Evolutionary conservation across 2,329 filamentous ascomycete genomes (phyloP).

Genomic region (Fusarium chlamydosporum): DNA sequence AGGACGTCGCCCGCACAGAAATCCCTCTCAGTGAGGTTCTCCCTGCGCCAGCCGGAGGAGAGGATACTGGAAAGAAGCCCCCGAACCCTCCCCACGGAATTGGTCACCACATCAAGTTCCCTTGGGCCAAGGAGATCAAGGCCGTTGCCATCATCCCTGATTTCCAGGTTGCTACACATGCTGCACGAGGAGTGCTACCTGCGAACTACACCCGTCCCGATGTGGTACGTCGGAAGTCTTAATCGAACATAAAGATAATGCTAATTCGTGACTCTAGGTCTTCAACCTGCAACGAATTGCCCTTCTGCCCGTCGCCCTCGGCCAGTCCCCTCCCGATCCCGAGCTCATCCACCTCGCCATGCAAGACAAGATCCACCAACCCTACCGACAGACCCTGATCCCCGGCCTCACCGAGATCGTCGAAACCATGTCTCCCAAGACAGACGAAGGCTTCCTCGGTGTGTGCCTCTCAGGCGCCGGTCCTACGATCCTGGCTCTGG

Average conservation of each 20-base stretch:
- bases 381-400: constrained; percentile 91
- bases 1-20: constrained; percentile 90
- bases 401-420: constrained; percentile 93
- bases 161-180: constrained; percentile 95
- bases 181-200: constrained; percentile 88
- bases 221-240: constrained; percentile 69
- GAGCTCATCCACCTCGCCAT: constrained; percentile 97
- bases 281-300: constrained; percentile 97
- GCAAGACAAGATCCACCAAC: constrained; percentile 99
- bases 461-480: constrained; percentile 96
- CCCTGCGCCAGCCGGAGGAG: constrained; percentile 88
- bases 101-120: constrained; percentile 95
- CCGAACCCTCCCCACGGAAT: constrained; percentile 93
- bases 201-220: constrained; percentile 83
- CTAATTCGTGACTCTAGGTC: constrained; percentile 62
- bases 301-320: constrained; percentile 88
- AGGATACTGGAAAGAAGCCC: constrained; percentile 88
- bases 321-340: constrained; percentile 89
- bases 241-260: neutral
- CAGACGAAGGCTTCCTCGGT: constrained; percentile 88
- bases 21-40: constrained; percentile 95
- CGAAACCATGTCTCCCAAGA: constrained; percentile 87
- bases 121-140: constrained; percentile 95
- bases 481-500: constrained; percentile 93
- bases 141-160: constrained; percentile 96